Percentiles rank a stretch among this genome's conserved stretches.
phyloP scores from a whole-genome alignment of 352 stramenopile species.

The Globisporangium lucens region DNA sequence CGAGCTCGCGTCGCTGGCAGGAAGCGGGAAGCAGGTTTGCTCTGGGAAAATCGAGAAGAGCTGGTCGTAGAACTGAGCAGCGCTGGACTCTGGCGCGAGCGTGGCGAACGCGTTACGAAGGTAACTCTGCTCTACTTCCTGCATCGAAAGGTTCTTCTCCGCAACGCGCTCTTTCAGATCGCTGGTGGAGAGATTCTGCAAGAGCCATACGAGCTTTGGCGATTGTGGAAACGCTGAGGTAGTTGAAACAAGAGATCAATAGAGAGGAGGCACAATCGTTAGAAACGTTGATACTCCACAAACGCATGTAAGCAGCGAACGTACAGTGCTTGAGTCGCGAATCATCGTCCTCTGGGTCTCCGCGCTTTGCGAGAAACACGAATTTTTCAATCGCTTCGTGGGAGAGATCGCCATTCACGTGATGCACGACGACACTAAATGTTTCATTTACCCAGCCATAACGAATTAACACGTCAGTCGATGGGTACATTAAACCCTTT shows the following conservation, averaged over 20 bases:
- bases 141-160: slow-evolving; percentile 45
- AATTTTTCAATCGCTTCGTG: slow-evolving; percentile 51
- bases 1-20: slow-evolving; percentile 30
- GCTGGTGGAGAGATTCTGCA: slow-evolving; percentile 57
- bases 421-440: slow-evolving; percentile 71
- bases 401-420: slow-evolving; percentile 54
- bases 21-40: slow-evolving; percentile 54
- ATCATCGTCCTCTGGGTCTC: slow-evolving; percentile 23
- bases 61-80: slow-evolving; percentile 33
- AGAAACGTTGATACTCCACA: neutral
- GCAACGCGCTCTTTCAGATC: slow-evolving; percentile 66
- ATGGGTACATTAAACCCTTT: neutral
- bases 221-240: slow-evolving; percentile 62
- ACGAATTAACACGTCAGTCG: neutral
- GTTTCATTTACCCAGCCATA: slow-evolving; percentile 9
- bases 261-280: neutral
- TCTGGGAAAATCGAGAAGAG: slow-evolving; percentile 51
- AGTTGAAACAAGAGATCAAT: neutral
- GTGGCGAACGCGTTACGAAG: slow-evolving; percentile 43
- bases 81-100: slow-evolving; percentile 24
- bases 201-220: slow-evolving; percentile 69
- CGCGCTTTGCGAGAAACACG: slow-evolving; percentile 45
- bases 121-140: slow-evolving; percentile 60
- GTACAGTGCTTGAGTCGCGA: slow-evolving; percentile 27
- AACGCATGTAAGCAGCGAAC: neutral